These are phyloP conservation scores for Fusarium tjaetaba DNA, from an alignment of 2,329 filamentous ascomycete genomes.

Conservation along the genomic window DNA sequence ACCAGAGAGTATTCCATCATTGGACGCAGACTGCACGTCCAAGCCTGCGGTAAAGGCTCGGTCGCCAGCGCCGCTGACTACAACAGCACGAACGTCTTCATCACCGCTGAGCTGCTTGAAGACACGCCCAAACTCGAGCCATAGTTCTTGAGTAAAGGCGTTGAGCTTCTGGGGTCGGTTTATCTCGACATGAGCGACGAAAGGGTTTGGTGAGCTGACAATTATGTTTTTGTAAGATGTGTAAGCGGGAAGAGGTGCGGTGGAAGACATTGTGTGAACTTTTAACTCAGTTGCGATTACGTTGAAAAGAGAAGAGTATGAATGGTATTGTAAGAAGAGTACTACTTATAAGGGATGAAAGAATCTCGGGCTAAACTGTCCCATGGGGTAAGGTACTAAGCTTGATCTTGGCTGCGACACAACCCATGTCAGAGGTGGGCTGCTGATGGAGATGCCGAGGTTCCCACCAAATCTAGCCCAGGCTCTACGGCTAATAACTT, in stretches of 20 bases:
- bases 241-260: slow-evolving; percentile 51
- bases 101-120: slow-evolving; percentile 79
- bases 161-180: slow-evolving; percentile 89
- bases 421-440: slow-evolving; percentile 19
- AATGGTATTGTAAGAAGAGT: background rate
- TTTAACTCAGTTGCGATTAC: background rate
- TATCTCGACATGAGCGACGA: slow-evolving; percentile 91
- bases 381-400: background rate
- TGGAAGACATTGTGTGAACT: slow-evolving; percentile 33
- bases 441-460: slow-evolving; percentile 40
- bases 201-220: slow-evolving; percentile 74
- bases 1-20: slow-evolving; percentile 57
- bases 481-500: slow-evolving; percentile 6
- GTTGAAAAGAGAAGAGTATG: background rate
- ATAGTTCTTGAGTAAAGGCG: slow-evolving; percentile 86
- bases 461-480: slow-evolving; percentile 21
- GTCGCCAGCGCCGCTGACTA: slow-evolving; percentile 84
- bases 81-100: slow-evolving; percentile 76
- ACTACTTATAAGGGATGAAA: background rate
- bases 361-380: background rate
- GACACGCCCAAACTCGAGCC: slow-evolving; percentile 79
- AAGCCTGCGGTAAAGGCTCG: slow-evolving; percentile 87
- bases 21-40: slow-evolving; percentile 77
- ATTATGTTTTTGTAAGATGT: slow-evolving; percentile 73
- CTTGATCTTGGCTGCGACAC: slow-evolving; percentile 12